Evolutionary conservation across 1,139 yeast genomes (phyloP), one percentile per base, ranked within the genome.

Genomic region (Kurtzmaniella quercitrusa): DNA sequence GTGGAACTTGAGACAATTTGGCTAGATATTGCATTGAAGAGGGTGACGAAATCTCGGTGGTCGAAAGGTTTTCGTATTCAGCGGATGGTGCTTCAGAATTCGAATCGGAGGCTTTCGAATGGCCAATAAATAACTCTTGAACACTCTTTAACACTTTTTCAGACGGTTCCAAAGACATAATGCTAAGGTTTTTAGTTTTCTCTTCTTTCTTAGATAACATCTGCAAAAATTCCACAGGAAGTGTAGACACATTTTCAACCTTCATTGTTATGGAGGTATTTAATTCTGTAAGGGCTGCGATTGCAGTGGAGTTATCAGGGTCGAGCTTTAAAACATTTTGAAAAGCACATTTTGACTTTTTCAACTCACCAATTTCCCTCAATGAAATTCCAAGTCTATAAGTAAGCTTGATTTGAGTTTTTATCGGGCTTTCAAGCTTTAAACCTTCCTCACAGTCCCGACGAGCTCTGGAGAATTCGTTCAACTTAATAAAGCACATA

Each of bases 361-460:
- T 49, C 2, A 53, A 41, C 3, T 66, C 59, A 1, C 66, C 63
- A 39, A 72, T 54, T 1, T 66, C 65, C 25, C 63, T 59, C 38
- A 70, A 59, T 0, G 84, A 81, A 2, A 70, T 46, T 0, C 85
- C 83, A 44, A 70, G 67, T 42, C 96, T 68, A 68, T 77, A 86
- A 3, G 70, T 58, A 1, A 86, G 61, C 56, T 88, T 88, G 5
- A 73, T 62, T 37, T 53, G 55, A 0, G 77, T 64, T 37, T 62
- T 61, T 0, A 44, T 42, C n/a, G 50, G 40, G 1, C 45, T 38
- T 25, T 63, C 68, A 2, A 72, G 53, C 11, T 55, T 57, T 29
- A 89, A 61, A 0, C 95, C 93, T 7, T 58, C 55, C 18, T 77
- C 70, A 50, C 91, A 79, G 55, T 85, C 89, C 15, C 64, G 62